phyloP scores from a whole-genome alignment of 2,329 filamentous ascomycete species.

The Sporothrix schenckii region DNA sequence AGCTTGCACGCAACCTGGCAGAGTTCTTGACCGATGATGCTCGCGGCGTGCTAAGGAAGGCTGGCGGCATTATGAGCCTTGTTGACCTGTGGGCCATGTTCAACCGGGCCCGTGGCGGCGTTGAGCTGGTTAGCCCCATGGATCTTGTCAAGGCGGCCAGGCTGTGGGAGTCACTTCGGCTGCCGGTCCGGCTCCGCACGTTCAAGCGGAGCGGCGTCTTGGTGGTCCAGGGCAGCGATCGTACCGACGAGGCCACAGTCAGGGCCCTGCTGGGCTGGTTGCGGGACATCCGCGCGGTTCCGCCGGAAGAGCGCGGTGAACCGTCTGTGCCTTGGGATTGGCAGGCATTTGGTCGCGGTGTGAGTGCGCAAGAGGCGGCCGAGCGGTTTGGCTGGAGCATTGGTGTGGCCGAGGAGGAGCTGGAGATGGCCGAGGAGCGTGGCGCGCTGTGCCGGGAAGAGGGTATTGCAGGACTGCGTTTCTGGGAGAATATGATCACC shows the following conservation, averaged over 20 bases:
- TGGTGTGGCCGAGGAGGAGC: constrained; percentile 89
- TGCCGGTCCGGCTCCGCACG: constrained; percentile 82
- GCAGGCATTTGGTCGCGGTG: constrained; percentile 75
- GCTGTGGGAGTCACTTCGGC: constrained; percentile 82
- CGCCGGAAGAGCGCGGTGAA: constrained; percentile 47
- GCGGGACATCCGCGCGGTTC: constrained; percentile 67
- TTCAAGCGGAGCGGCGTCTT: constrained; percentile 88
- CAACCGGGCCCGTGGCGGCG: constrained; percentile 88
- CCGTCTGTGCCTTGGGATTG: constrained; percentile 71
- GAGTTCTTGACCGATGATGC: constrained; percentile 88
- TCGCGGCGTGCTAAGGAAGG: constrained; percentile 72
- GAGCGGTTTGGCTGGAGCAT: constrained; percentile 96
- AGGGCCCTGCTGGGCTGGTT: constrained; percentile 77
- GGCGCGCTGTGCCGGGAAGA: constrained; percentile 89
- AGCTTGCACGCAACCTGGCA: constrained; percentile 79
- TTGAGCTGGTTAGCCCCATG: constrained; percentile 87
- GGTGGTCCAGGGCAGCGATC: constrained; percentile 85
- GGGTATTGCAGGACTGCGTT: constrained; percentile 84
- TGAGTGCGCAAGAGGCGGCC: constrained; percentile 87
- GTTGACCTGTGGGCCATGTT: constrained; percentile 95
- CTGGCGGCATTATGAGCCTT: constrained; percentile 85
- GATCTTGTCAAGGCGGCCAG: constrained; percentile 90
- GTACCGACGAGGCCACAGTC: constrained; percentile 89
- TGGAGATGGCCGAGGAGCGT: constrained; percentile 95
- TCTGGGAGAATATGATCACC: constrained; percentile 75